A percentile compares a stretch with the other conserved stretches of the same genome.
phyloP scores from a whole-genome alignment of 1,284 basidiomycete genomes.

The Ceratobasidium sp. region DNA sequence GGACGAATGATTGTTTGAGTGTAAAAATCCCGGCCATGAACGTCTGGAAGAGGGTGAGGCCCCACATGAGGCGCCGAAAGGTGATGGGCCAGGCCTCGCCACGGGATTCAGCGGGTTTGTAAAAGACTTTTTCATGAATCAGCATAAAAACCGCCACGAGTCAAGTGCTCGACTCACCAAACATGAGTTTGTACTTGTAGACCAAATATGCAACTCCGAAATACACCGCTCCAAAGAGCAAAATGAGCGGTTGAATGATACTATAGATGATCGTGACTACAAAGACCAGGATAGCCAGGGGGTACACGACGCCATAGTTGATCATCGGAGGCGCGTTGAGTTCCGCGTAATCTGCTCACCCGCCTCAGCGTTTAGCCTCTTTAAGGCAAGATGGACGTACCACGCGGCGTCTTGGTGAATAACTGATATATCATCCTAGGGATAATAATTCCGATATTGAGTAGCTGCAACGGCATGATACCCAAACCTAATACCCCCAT shows the following conservation, averaged over 20 bases:
- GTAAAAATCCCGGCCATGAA: constrained; percentile 97
- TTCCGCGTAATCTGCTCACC: constrained; percentile 84
- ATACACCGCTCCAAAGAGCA: constrained; percentile 94
- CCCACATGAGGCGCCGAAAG: constrained; percentile 88
- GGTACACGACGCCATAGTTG: constrained; percentile 93
- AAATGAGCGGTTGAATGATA: constrained; percentile 93
- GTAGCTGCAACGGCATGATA: constrained; percentile 93
- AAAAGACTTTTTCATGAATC: constrained; percentile 73
- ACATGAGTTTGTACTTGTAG: constrained; percentile 97
- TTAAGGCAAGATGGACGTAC: constrained; percentile 60
- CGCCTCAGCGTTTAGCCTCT: not conserved
- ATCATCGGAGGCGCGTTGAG: constrained; percentile 98
- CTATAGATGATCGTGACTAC: constrained; percentile 95
- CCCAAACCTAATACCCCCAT: constrained; percentile 72
- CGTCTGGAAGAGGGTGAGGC: constrained; percentile 85
- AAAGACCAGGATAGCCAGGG: constrained; percentile 95
- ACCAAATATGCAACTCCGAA: constrained; percentile 94
- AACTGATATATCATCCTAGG: constrained; percentile 78
- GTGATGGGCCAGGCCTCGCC: constrained; percentile 97
- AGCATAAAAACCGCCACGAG: not conserved
- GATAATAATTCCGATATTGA: constrained; percentile 88
- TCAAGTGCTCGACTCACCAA: constrained; percentile 70
- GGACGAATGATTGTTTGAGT: constrained; percentile 80
- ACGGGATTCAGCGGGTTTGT: constrained; percentile 92
- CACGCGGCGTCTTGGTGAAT: constrained; percentile 88